Conservation (phyloP, 768 basidiomycete species). For the Astraeus odoratus region DNA sequence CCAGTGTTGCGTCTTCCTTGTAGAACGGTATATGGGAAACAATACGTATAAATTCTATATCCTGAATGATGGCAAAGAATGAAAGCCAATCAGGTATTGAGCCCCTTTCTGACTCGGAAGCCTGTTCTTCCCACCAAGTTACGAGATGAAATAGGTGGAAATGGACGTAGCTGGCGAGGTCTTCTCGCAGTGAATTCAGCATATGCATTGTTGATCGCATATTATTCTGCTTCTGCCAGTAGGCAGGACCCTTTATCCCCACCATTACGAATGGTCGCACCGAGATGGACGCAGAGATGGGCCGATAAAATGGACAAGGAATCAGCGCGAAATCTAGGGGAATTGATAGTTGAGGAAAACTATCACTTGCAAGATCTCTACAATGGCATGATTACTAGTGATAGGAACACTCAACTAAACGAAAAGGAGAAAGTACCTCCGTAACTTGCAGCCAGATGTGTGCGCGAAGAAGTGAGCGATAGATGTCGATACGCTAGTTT, state of each 20-base stretch:
- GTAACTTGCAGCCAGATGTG: constrained; percentile 9
- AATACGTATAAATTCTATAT: constrained; percentile 11
- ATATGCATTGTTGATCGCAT: background rate
- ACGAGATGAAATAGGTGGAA: constrained; percentile 12
- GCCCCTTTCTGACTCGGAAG: background rate
- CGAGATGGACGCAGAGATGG: background rate
- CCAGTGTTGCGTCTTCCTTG: constrained; percentile 3
- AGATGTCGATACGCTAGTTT: background rate
- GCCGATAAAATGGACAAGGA: background rate
- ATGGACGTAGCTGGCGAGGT: constrained; percentile 5
- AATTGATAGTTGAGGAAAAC: background rate
- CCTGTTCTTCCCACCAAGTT: background rate
- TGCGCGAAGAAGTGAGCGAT: constrained; percentile 13
- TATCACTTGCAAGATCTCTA: background rate
- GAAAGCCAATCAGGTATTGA: constrained; percentile 22
- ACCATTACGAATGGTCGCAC: constrained; percentile 11
- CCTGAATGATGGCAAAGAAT: constrained; percentile 19
- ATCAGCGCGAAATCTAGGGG: constrained; percentile 13
- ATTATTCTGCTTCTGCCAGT: background rate
- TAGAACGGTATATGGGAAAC: constrained; percentile 16
- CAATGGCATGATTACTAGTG: too few relatives aligned
- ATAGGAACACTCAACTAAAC: constrained; percentile 1
- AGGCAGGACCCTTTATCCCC: constrained; percentile 9
- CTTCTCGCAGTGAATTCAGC: constrained; percentile 8
- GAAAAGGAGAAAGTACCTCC: constrained; percentile 10